phyloP scores from a whole-genome alignment of 75 land plant genomes.

The Selaginella tamariscina region DNA sequence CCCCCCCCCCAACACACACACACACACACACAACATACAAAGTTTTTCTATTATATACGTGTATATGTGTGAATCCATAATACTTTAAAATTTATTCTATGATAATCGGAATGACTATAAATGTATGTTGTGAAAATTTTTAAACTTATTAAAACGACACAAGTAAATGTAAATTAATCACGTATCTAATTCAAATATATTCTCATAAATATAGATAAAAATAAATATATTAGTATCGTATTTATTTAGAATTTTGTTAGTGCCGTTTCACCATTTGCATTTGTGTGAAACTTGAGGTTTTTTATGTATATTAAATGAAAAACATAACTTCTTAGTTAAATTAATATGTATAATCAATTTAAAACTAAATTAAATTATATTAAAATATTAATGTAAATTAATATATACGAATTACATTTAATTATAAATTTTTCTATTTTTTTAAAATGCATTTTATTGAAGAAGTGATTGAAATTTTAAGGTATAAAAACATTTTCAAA shows the following conservation, averaged over 20 bases:
- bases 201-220: neutral
- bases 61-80: neutral
- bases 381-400: neutral
- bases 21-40: too few species aligned
- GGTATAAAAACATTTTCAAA: too few species aligned
- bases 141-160: neutral
- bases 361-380: neutral
- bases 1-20: too few species aligned
- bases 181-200: neutral
- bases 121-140: neutral
- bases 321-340: neutral
- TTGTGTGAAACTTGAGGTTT: neutral
- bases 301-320: neutral
- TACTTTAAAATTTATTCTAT: neutral
- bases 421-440: neutral
- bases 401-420: neutral
- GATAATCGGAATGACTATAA: neutral
- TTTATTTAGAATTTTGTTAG: neutral
- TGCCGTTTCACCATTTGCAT: neutral
- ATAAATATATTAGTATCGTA: neutral
- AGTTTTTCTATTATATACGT: neutral
- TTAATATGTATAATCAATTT: neutral
- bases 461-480: neutral
- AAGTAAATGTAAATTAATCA: neutral
- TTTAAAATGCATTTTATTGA: neutral